A percentile compares a stretch with the other conserved stretches of the same genome.
Evolutionary conservation across 2,329 filamentous ascomycete species (phyloP).

Genomic region (Arthrobotrys pseudoclavata): DNA sequence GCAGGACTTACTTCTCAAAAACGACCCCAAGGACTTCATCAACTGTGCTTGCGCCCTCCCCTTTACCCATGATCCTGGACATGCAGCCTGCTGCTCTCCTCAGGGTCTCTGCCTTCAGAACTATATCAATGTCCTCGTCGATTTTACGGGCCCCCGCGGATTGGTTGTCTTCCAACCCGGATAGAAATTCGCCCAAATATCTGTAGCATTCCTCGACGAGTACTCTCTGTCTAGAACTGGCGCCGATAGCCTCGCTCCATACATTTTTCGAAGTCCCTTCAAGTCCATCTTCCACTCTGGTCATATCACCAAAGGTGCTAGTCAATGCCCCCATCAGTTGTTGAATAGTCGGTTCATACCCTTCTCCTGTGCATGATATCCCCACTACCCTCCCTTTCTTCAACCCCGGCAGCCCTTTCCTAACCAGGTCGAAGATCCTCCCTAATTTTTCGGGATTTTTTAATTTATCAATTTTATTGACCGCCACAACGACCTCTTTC

Average conservation of each 20-base stretch:
- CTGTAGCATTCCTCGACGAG: conserved; percentile 80
- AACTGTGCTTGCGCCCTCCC: conserved; percentile 82
- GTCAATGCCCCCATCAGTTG: conserved; percentile 77
- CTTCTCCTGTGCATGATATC: conserved; percentile 52
- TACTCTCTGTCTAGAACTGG: conserved; percentile 88
- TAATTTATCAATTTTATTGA: conserved; percentile 74
- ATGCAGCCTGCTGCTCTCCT: conserved; percentile 83
- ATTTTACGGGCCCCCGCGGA: conserved; percentile 61
- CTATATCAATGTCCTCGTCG: conserved; percentile 78
- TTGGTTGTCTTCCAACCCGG: conserved; percentile 68
- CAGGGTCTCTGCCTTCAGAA: conserved; percentile 89
- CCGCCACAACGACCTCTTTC: conserved; percentile 70
- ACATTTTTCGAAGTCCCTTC: conserved; percentile 73
- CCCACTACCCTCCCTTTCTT: conserved; percentile 31
- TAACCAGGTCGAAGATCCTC: conserved; percentile 9
- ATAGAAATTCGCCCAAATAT: conserved; percentile 80
- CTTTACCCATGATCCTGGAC: conserved; percentile 88
- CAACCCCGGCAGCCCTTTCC: conserved; percentile 24
- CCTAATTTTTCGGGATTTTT: conserved; percentile 51
- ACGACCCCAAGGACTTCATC: conserved; percentile 97
- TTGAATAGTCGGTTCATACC: conserved; percentile 66
- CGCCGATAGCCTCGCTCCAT: conserved; percentile 86
- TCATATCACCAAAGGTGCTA: conserved; percentile 78
- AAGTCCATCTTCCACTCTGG: conserved; percentile 68
- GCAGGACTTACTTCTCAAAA: conserved; percentile 82